phyloP scores from a whole-genome alignment of 371 early-diverging fungal species.

The Mortierella sp. region DNA sequence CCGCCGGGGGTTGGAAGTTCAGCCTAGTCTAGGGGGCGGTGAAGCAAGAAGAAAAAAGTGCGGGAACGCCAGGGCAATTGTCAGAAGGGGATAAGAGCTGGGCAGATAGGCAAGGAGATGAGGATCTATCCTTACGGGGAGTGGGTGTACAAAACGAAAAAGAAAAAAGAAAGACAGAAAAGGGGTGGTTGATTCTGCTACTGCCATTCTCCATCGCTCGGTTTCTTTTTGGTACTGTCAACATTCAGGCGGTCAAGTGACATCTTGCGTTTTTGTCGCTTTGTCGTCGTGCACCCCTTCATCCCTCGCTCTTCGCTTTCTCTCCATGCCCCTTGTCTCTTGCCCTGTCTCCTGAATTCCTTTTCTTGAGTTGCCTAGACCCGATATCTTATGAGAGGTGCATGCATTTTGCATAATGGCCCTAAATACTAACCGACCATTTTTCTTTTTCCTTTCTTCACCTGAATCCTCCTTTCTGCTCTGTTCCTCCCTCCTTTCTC shows the following conservation, averaged over 20 bases:
- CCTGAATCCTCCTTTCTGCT: not conserved
- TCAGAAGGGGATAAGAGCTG: not conserved
- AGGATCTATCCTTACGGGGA: not conserved
- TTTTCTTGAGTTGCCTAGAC: not conserved
- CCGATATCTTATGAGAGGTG: not conserved
- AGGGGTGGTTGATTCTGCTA: conserved; percentile 24
- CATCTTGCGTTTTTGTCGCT: not conserved
- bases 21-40: not conserved
- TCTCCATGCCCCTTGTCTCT: not conserved
- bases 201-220: conserved; percentile 12
- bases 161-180: not conserved
- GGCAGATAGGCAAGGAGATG: not conserved
- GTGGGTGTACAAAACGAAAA: not conserved
- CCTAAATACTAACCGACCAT: conserved; percentile 2
- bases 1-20: not conserved
- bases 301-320: not conserved
- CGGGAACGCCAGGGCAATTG: not conserved
- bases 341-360: not conserved
- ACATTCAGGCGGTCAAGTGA: conserved; percentile 2
- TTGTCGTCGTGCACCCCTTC: not conserved
- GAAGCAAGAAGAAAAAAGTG: not conserved
- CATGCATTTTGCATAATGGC: conserved; percentile 13
- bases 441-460: not conserved
- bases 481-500: not conserved
- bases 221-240: not conserved